Conservation (phyloP, 2,329 filamentous ascomycete species). For the Trichoderma sp. region DNA sequence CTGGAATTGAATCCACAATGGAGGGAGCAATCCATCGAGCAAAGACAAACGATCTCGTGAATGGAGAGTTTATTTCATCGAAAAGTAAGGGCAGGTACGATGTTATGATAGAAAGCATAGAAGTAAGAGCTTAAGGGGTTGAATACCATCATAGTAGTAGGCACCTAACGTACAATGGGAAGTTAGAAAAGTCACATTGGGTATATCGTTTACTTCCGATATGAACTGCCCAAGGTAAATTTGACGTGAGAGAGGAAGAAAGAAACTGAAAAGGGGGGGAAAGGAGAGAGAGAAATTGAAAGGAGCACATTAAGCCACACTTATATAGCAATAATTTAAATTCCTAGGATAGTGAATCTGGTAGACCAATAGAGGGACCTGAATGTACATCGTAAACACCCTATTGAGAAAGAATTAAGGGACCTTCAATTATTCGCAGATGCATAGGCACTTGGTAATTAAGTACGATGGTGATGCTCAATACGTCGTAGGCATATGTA, state of each 20-base stretch:
- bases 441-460: too few species aligned
- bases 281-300: not conserved
- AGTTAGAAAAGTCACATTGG: not conserved
- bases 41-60: slow-evolving; percentile 77
- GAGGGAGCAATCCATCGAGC: slow-evolving; percentile 66
- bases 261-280: rapidly evolving
- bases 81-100: slow-evolving; percentile 29
- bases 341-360: too few species aligned
- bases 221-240: too few species aligned
- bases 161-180: too few species aligned
- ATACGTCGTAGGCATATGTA: too few species aligned
- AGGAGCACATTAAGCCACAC: not conserved
- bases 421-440: too few species aligned
- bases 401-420: too few species aligned
- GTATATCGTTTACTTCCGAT: too few species aligned
- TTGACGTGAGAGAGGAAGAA: not conserved
- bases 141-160: too few species aligned
- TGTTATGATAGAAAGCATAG: slow-evolving; percentile 28
- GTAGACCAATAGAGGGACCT: too few species aligned
- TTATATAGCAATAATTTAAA: not conserved
- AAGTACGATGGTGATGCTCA: too few species aligned
- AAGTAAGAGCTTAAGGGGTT: slow-evolving; percentile 10
- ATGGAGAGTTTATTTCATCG: slow-evolving; percentile 69
- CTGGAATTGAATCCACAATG: slow-evolving; percentile 49
- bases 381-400: too few species aligned